Conservation (phyloP, 257 asterid species). For the Petrea volubilis region DNA sequence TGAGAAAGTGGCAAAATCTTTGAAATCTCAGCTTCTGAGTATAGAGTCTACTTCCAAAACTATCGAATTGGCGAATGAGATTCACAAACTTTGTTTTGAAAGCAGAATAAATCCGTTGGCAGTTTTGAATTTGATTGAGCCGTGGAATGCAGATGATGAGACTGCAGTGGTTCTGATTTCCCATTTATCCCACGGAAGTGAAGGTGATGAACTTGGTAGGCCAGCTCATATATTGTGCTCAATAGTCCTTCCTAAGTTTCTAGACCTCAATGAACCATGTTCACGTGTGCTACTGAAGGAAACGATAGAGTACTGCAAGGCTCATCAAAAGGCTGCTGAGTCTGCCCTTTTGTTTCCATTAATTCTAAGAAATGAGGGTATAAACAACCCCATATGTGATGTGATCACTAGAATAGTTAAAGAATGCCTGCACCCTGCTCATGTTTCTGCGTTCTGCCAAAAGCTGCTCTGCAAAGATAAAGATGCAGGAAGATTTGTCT, state of each 20-base stretch:
- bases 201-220: slow-evolving; percentile 50
- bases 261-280: slow-evolving; percentile 48
- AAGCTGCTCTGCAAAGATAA: slow-evolving; percentile 44
- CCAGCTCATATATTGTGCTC: slow-evolving; percentile 65
- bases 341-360: slow-evolving; percentile 62
- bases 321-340: slow-evolving; percentile 67
- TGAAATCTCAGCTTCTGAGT: slow-evolving; percentile 35
- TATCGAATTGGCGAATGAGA: slow-evolving; percentile 44
- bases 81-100: slow-evolving; percentile 42
- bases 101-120: slow-evolving; percentile 32
- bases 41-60: slow-evolving; percentile 45
- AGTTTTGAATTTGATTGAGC: slow-evolving; percentile 54
- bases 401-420: slow-evolving; percentile 56
- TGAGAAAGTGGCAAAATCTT: slow-evolving; percentile 35
- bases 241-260: slow-evolving; percentile 64
- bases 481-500: slow-evolving; percentile 36
- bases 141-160: slow-evolving; percentile 77
- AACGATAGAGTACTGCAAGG: slow-evolving; percentile 57
- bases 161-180: slow-evolving; percentile 56
- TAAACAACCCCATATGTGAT: slow-evolving; percentile 59
- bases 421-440: slow-evolving; percentile 71
- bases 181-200: slow-evolving; percentile 38
- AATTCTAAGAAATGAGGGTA: slow-evolving; percentile 52
- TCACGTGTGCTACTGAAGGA: slow-evolving; percentile 55
- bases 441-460: slow-evolving; percentile 66